Base-by-base conservation (phyloP, 1,284 basidiomycete genomes). In the Ganoderma multipileum region DNA sequence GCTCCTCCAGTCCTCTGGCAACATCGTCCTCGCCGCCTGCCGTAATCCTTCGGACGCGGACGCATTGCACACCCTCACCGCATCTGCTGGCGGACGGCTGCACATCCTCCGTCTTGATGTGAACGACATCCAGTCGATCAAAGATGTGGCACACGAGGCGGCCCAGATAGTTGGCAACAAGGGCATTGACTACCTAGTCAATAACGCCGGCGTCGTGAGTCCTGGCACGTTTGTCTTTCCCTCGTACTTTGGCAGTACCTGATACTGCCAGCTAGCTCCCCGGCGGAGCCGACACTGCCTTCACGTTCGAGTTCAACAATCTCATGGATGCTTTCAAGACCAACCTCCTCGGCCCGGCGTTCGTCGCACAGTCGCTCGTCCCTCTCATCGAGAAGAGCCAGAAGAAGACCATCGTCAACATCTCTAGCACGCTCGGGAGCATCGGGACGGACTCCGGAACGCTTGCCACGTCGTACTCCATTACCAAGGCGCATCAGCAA, bases 1-100 rank as follows among this genome's bases (percentile, higher is more conserved):
- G 68, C 77, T 84, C 28, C 67, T 80, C 16, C 61, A 69, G 7
- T 71, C 76, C 18, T 71, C 79, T 2, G 41, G 61, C 20, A 82
- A 83, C 70, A 70, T 76, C 64, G 79, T 83, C 16, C 76, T 83
- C 58, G 82, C 81, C 8, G 77, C 81, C 2, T 83, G 82, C 69
- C 76, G 80, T 5, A 76, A 72, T 16, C 81, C 80, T 2, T 72
- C 74, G 8, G 74, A 67, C 5, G 80, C 83, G 6, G 61, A 67
- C 0, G 70, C 64, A 1, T 75, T 83, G 23, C 52, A 74, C 0
- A 74, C 69, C 1, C 71, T 83, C 16, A 68, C 69, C 16, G 68
- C 62, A 23, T 67, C 67, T 18, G 68, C 72, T 6, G 64, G 70
- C 9, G 79, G 76, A 0, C 73, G 63, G 7, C 70, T 84, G 3